phyloP scores from a whole-genome alignment of 108 stramenopile genomes.

The Cyclotella sp. region DNA sequence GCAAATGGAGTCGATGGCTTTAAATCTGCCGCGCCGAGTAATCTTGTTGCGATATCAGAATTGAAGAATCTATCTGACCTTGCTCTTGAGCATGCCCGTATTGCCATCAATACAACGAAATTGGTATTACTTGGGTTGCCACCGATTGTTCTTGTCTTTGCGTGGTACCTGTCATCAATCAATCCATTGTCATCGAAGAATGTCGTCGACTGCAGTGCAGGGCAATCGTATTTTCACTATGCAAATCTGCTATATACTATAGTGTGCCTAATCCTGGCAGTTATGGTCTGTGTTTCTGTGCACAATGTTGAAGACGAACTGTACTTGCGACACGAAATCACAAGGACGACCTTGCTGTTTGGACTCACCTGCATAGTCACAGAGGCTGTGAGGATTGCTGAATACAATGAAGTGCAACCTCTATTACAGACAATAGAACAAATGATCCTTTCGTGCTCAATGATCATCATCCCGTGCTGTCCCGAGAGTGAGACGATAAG shows the following conservation, averaged over 20 bases:
- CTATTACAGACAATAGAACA: constrained; percentile 50
- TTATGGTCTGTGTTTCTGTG: constrained; percentile 13
- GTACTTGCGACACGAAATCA: constrained; percentile 41
- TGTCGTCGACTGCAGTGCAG: constrained; percentile 25
- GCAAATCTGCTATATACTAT: constrained; percentile 23
- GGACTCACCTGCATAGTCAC: constrained; percentile 34
- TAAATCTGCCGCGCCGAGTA: constrained; percentile 3
- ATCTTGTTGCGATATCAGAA: constrained; percentile 27
- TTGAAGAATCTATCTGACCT: constrained; percentile 28
- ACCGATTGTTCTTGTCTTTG: constrained; percentile 13
- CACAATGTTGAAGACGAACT: constrained; percentile 50
- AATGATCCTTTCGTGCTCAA: constrained; percentile 48
- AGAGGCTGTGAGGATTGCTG: constrained; percentile 27
- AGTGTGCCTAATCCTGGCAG: constrained; percentile 12
- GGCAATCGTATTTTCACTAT: constrained; percentile 17
- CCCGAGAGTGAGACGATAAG: constrained; percentile 12
- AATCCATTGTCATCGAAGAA: constrained; percentile 22
- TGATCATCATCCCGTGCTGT: constrained; percentile 47
- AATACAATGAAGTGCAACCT: constrained; percentile 38
- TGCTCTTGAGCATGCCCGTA: constrained; percentile 13
- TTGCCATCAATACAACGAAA: constrained; percentile 13
- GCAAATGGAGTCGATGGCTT: constrained; percentile 1
- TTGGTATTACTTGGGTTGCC: constrained; percentile 10
- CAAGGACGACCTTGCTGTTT: constrained; percentile 37
- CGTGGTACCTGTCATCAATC: constrained; percentile 8